Conservation (phyloP, 306 rosid genomes). For the Vachellia pachyceras region DNA sequence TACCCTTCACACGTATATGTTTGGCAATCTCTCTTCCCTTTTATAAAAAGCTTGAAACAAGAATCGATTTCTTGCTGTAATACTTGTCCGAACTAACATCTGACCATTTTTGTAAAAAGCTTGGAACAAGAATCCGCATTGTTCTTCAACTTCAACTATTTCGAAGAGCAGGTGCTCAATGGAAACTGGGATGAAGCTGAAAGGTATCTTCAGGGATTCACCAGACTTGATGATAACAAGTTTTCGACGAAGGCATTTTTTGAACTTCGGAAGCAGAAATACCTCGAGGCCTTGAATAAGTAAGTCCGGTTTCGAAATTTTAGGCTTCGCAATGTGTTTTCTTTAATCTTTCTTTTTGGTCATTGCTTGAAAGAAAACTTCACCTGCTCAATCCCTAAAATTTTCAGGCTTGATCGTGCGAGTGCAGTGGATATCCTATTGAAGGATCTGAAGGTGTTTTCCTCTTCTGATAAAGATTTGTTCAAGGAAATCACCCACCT, state of each 20-base stretch:
- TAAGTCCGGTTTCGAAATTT: background rate
- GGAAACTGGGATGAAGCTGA: slow-evolving; percentile 37
- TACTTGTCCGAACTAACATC: background rate
- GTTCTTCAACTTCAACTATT: slow-evolving; percentile 37
- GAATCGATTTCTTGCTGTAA: background rate
- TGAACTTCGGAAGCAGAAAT: slow-evolving; percentile 42
- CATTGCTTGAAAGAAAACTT: no score
- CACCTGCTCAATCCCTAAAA: background rate
- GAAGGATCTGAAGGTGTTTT: slow-evolving; percentile 35
- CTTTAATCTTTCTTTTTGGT: background rate
- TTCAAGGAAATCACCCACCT: slow-evolving; percentile 39
- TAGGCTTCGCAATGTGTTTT: background rate
- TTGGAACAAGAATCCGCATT: slow-evolving; percentile 37
- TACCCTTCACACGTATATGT: slow-evolving; percentile 32
- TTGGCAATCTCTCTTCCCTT: slow-evolving; percentile 7
- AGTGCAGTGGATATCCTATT: slow-evolving; percentile 36
- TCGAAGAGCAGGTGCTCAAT: slow-evolving; percentile 28
- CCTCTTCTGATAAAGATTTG: slow-evolving; percentile 24
- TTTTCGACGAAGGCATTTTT: slow-evolving; percentile 35
- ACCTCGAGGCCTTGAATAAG: slow-evolving; percentile 38
- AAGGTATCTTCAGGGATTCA: slow-evolving; percentile 35
- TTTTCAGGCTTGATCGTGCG: slow-evolving; percentile 33
- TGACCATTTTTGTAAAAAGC: slow-evolving; percentile 1
- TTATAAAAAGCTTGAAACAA: no score
- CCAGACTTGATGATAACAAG: slow-evolving; percentile 25